Percentiles rank a stretch among this genome's conserved stretches.
These are phyloP conservation scores for Colletotrichum abscissum DNA, from an alignment of 2,329 filamentous ascomycete genomes.

Conservation along the genomic window DNA sequence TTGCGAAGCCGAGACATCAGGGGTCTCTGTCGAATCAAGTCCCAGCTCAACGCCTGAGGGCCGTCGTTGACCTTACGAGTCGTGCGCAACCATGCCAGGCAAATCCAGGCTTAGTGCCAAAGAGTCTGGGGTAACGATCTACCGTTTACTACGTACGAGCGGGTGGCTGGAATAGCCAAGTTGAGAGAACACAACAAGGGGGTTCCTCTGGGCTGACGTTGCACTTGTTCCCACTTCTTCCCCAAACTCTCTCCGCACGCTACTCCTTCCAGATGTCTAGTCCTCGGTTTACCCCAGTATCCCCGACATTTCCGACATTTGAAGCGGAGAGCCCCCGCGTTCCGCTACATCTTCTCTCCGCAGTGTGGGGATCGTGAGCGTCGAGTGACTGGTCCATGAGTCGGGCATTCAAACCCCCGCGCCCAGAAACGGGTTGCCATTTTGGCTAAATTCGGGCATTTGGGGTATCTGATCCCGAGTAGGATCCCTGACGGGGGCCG, in stretches of 20 bases:
- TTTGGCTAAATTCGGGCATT: slow-evolving; percentile 11
- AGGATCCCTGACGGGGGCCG: neutral
- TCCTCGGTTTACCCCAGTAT: neutral
- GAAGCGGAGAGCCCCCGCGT: neutral
- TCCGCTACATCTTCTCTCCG: slow-evolving; percentile 3
- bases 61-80: neutral
- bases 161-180: slow-evolving; percentile 15
- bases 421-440: neutral
- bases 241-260: slow-evolving; percentile 29
- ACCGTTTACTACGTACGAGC: slow-evolving; percentile 4
- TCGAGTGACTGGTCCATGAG: neutral
- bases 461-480: slow-evolving; percentile 26
- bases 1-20: slow-evolving; percentile 4
- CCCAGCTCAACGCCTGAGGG: neutral
- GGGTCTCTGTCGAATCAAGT: slow-evolving; percentile 16
- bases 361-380: neutral
- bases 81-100: neutral
- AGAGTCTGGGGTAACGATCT: neutral
- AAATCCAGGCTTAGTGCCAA: neutral
- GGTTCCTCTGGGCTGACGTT: slow-evolving; percentile 7
- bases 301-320: slow-evolving; percentile 14
- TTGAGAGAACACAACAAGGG: neutral
- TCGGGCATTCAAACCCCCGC: slow-evolving; percentile 14
- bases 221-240: neutral
- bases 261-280: neutral